Base-by-base conservation (phyloP, 352 stramenopile species). In the Pythium oligandrum region DNA sequence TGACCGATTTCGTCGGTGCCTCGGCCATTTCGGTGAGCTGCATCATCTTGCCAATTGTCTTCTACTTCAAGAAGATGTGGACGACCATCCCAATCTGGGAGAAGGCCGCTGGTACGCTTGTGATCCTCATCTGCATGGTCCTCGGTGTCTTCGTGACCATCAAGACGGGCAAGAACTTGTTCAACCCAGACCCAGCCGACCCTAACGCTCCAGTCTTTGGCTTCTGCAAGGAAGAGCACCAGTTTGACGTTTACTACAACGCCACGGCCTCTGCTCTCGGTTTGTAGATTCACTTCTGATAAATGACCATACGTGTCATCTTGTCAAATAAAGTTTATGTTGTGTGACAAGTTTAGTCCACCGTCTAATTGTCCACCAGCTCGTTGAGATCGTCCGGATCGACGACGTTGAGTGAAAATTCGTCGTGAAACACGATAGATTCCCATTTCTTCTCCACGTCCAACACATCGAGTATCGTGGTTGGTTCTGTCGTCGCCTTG, bases 1-100 rank as follows among this genome's bases (percentile, higher is more conserved):
- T 89, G 36, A 70, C 69, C n/a, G 78, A 87, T 56, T 87, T 89
- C 35, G 68, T 85, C 33, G 78, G 78, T 33, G 75, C 78, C 1
- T 89, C 67, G 51, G 64, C 66, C 49, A 76, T 83, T 37, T 71
- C 75, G 12, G 64, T 83, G 47, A 70, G 68, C 44, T 89, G 75
- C 61, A 84, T 86, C 40, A 78, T 87, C 44, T 55, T 89, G 42
- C 78, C 78, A 6, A 83, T 84, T 50, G 60, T 74, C 40, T 86
- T 89, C 61, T 89, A 89, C 74, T 58, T 89, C 10, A 88, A 85
- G 59, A 68, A 77, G 49, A 71, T 83, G 54, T 86, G 75, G 74
- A 48, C 63, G 38, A 56, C 51, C n/a, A 78, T 75, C 32, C 12
- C 51, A 6, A 34, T 72, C 1, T 54, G 64, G 36, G 75, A 86